Base-by-base conservation (phyloP, 1,284 basidiomycete species). In the Marasmius fiardii region DNA sequence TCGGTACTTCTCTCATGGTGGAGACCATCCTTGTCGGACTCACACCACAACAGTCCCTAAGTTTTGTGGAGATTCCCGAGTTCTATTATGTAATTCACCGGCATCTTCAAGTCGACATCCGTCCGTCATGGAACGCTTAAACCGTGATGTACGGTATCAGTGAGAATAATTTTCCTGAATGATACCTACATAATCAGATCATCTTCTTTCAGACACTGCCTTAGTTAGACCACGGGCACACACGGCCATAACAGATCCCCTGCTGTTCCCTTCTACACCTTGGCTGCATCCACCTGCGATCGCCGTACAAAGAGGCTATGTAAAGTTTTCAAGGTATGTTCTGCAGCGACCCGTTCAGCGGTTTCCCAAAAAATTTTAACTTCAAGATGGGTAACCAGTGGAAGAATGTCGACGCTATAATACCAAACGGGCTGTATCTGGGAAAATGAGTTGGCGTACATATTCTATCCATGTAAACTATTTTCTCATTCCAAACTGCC, bases 341-440 rank as follows among this genome's bases (percentile, higher is more conserved):
- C 34, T n/a, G n/a, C n/a, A 35, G 35, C 53, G 47, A 50, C 43
- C 56, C 44, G 48, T 50, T 53, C 54, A 60, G 57, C 51, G 58
- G 60, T 53, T 54, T 54, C 54, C n/a, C n/a, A n/a, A n/a, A n/a
- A n/a, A n/a, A 52, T 52, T 39, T 11, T 45, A 55, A 60, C 53
- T 49, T 58, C 57, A 68, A 71, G 56, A 81, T 76, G 68, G 80
- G 79, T 75, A 75, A 71, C 67, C n/a, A n/a, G n/a, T 89, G 88
- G 85, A 88, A 77, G 69, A 89, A 88, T 73, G 80, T 90, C 71
- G 81, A 86, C 68, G 71, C 83, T 47, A 74, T 91, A 70, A 83
- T 90, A 67, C 79, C 83, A 52, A 78, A 78, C 64, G 81, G 74
- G 67, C 78, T 90, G 69, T 90, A 78, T 73, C 72, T 91, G 67